Evolutionary conservation across 2,329 filamentous ascomycete species (phyloP).

Genomic region (Calonectria leucothoes): DNA sequence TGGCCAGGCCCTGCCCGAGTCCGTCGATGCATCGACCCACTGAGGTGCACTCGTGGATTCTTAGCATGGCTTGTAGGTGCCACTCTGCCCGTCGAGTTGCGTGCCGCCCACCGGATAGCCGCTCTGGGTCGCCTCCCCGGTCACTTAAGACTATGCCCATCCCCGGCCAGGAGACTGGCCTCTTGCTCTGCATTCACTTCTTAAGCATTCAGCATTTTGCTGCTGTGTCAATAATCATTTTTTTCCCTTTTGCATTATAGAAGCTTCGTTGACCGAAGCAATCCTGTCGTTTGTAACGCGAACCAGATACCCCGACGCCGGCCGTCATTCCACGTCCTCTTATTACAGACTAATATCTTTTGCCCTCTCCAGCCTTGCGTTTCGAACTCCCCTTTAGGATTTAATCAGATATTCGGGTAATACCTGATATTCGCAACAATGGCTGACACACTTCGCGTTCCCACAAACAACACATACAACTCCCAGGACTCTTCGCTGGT

Average conservation of each 20-base stretch:
- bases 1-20: slow-evolving; percentile 30
- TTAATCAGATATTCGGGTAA: slow-evolving; percentile 43
- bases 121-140: slow-evolving; percentile 32
- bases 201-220: slow-evolving; percentile 45
- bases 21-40: slow-evolving; percentile 40
- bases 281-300: slow-evolving; percentile 52
- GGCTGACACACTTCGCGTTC: slow-evolving; percentile 52
- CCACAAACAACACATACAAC: slow-evolving; percentile 48
- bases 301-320: slow-evolving; percentile 47
- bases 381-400: slow-evolving; percentile 20
- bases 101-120: slow-evolving; percentile 42
- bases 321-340: slow-evolving; percentile 50
- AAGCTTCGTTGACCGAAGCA: slow-evolving; percentile 59
- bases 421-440: slow-evolving; percentile 58
- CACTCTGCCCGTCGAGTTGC: slow-evolving; percentile 35
- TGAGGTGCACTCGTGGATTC: slow-evolving; percentile 19
- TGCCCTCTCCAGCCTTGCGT: slow-evolving; percentile 25
- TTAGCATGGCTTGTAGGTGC: slow-evolving; percentile 29
- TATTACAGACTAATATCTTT: slow-evolving; percentile 39
- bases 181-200: slow-evolving; percentile 49
- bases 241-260: slow-evolving; percentile 44
- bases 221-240: slow-evolving; percentile 43
- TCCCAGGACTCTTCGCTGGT: slow-evolving; percentile 66
- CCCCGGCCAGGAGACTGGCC: slow-evolving; percentile 44
- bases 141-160: slow-evolving; percentile 43